Evolutionary conservation across 108 stramenopile genomes (phyloP), one percentile per base, ranked within the genome.

Genomic region (Fragilaria crotonensis): DNA sequence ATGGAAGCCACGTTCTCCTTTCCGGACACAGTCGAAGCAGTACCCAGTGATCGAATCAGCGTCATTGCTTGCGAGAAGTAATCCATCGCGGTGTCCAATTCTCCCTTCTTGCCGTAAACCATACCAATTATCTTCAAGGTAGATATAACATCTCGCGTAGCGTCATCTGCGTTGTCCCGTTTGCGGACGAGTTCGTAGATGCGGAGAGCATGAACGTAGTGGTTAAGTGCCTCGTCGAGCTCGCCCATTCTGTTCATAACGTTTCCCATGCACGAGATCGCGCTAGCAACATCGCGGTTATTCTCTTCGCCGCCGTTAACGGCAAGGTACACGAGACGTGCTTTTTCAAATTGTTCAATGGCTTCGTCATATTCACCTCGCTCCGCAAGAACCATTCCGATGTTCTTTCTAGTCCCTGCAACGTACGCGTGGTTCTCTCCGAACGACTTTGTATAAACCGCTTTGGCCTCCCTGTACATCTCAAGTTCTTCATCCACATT

Each of bases 61-160:
- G 63, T 60, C 76, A 88, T 80, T 19, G 87, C 80, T 47, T 84
- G 82, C 50, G 66, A 70, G 64, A 88, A 88, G 68, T 77, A 80
- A 22, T 41, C 49, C 80, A 84, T 84, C 1, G 87, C 83, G 22
- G 66, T 67, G 30, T 84, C 83, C 9, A 82, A 53, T 27, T 84
- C 78, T 3, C 83, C 87, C 46, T 70, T 71, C 57, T 81, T 85
- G 46, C 79, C 73, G 50, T 81, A 68, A 4, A 85, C 80, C 76
- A 85, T 82, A 25, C 87, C 87, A 49, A 88, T 84, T 32, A 88
- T 81, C 66, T 88, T 88, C 20, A 88, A 76, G 0, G 87, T 88
- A 3, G 79, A 71, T 23, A 82, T 82, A 9, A 84, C 87, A 55
- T 88, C 87, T 44, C 78, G 68, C 11, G 78, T 33, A 17, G 85